These are phyloP conservation scores for Penicillium sp. DNA, from an alignment of 2,329 filamentous ascomycete genomes.

Conservation along the genomic window DNA sequence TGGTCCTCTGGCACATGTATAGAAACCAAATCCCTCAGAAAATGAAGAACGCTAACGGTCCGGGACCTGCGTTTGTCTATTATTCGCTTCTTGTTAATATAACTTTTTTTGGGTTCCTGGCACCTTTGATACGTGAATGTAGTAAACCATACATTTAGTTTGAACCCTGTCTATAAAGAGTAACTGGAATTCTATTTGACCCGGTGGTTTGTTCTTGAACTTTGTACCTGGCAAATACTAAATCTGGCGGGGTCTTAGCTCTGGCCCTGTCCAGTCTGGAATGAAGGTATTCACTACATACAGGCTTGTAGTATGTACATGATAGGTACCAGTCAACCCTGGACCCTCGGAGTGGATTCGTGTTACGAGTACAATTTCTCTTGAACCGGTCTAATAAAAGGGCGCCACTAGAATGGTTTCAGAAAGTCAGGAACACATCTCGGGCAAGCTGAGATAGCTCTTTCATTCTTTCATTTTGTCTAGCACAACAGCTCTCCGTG, in stretches of 20 bases:
- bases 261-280: not conserved
- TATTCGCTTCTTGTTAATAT: not conserved
- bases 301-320: not conserved
- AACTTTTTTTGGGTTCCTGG: no score
- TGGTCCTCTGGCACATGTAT: not conserved
- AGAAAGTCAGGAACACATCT: not conserved
- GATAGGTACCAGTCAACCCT: not conserved
- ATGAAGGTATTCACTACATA: not conserved
- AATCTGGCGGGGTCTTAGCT: slow-evolving; percentile 1
- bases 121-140: not conserved
- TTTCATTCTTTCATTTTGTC: not conserved
- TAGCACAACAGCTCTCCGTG: not conserved
- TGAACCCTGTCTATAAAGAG: not conserved
- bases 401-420: not conserved
- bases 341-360: not conserved
- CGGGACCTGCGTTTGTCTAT: not conserved
- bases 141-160: not conserved
- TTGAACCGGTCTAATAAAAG: not conserved
- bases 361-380: not conserved
- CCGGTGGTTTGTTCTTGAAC: not conserved
- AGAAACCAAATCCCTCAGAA: not conserved
- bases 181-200: not conserved
- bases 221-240: slow-evolving; percentile 1
- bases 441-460: not conserved
- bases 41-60: not conserved